A percentile compares a stretch with the other conserved stretches of the same genome.
Evolutionary conservation across 2,329 filamentous ascomycete genomes (phyloP).

Genomic region (Pseudogymnoascus sp.): DNA sequence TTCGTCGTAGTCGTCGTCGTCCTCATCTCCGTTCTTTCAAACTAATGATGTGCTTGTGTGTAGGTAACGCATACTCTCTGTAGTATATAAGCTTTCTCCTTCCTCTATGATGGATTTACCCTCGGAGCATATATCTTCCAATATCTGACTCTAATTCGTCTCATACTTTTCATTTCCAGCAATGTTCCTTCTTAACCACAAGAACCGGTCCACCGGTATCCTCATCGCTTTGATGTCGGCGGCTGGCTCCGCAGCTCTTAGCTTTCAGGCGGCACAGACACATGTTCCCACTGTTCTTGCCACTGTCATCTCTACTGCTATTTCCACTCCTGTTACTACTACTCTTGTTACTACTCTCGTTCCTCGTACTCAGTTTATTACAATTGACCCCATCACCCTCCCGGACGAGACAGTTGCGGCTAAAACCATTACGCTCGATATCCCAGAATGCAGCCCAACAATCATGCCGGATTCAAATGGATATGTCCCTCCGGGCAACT

Average conservation of each 20-base stretch:
- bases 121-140: background rate
- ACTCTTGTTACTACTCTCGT: background rate
- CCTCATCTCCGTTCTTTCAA: background rate
- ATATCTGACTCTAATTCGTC: background rate
- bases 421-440: constrained; percentile 26
- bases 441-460: constrained; percentile 32
- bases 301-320: background rate
- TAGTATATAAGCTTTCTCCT: background rate
- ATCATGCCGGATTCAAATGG: constrained; percentile 30
- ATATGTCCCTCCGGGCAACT: constrained; percentile 30
- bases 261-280: no score
- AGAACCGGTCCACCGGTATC: background rate
- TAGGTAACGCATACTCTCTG: background rate
- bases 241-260: no score
- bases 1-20: background rate
- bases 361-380: constrained; percentile 21
- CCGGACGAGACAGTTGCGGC: constrained; percentile 23
- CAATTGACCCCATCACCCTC: constrained; percentile 25
- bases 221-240: background rate
- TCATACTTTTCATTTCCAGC: background rate
- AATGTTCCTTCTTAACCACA: background rate
- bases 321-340: background rate
- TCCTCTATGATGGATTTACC: background rate
- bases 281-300: background rate
- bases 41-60: background rate